Base-by-base conservation (phyloP, 306 rosid genomes). In the Quercus engelmannii region DNA sequence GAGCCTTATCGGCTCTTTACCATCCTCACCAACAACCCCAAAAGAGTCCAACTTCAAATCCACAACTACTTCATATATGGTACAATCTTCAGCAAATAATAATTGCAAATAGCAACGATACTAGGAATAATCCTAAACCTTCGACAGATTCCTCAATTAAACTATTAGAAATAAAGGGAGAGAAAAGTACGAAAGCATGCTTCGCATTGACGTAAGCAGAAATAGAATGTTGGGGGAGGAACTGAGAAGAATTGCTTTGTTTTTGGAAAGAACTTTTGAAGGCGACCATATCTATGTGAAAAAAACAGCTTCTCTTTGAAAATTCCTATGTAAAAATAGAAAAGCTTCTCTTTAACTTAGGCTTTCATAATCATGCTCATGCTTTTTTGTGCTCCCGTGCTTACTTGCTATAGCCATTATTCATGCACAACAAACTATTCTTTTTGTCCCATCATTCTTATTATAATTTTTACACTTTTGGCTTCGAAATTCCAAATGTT, bases 401-500 rank as follows among this genome's bases (percentile, higher is more conserved):
- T 74, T 82, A 85, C 79, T 63, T 65, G 54, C 81, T 78, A 46
- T 55, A 56, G 30, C 71, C 73, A 80, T 78, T 79, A 82, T 84
- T 82, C 64, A 64, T 77, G 79, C 86, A 69, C 74, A 75, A 69
- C 75, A 80, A 69, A 58, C 46, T 71, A 69, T 78, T 52, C 81
- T 59, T 84, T 83, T 79, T 82, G 78, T 78, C 84, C 76, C 55
- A 74, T 75, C 51, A 68, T 83, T 21, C 76, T 20, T 65, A 70
- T 79, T 72, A 79, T 81, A 81, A 77, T 59, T 77, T 31, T 79
- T 85, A 30, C 80, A 58, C 78, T 74, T 25, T 19, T 35, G 72
- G 87, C 90, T 85, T 88, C 55, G 89, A 86, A 82, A 87, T 84
- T 82, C 84, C 87, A 86, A 89, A 84, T 80, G 77, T 69, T 80